Evolutionary conservation across 1,139 yeast genomes (phyloP), one percentile per base, ranked within the genome.

Genomic region (Candida tropicalis): DNA sequence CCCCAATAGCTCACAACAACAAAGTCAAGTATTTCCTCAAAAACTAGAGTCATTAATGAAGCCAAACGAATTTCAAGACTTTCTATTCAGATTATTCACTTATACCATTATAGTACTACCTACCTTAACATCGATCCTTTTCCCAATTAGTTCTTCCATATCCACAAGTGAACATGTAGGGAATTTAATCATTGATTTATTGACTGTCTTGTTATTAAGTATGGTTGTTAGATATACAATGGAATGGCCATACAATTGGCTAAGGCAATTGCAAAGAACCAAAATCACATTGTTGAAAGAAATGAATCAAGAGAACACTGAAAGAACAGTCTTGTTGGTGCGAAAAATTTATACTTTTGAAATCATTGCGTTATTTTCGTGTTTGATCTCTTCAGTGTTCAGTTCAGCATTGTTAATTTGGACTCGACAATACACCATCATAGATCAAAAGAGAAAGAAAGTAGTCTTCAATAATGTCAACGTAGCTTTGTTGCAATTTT

Each of bases 241-340:
- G 22, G 71, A 67, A 38, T 67, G 72, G 73, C 73, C 73, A 1
- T 67, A 69, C 66, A 50, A 51, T 11, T 66, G 73, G 73, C 46
- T 60, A 12, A 45, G 53, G n/a, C 60, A 58, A 31, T 50, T 68
- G 13, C 53, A 53, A 35, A 50, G 48, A 5, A 47, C 61, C 6
- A 64, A 60, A 40, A 37, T 38, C 1, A 52, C 46, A 27, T 36
- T 63, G 28, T 44, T 61, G 5, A 48, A 50, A 33, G 52, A 58
- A 32, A 45, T 54, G 27, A 56, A 56, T 31, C 12, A 22, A 17
- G 40, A 49, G 11, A 39, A 39, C 25, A 26, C 46, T 13, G 46
- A 40, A 22, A 42, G 42, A 17, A 41, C 42, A 2, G 31, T 48
- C n/a, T 32, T 48, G 27, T 34, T 51, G 23, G 44, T 59, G 11